These are phyloP conservation scores for Microglena sp. DNA, from an alignment of 139 green algal genomes.

Conservation along the genomic window DNA sequence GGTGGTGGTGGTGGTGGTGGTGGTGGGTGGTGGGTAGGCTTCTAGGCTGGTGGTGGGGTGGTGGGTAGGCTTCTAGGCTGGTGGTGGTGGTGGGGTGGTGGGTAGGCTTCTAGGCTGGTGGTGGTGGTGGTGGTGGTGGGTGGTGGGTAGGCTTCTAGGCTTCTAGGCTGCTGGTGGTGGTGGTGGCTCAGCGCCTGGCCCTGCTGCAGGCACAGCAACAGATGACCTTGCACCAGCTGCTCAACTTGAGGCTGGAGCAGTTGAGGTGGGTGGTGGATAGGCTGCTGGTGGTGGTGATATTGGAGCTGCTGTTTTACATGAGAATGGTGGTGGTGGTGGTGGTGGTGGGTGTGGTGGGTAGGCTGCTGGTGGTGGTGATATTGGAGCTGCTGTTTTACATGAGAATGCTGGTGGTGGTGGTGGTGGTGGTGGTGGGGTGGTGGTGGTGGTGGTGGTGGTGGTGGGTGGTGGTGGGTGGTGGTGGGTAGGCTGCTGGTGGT, in stretches of 20 bases:
- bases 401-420: background rate
- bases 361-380: background rate
- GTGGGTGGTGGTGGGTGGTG: too few relatives aligned
- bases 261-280: conserved; percentile 16
- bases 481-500: too few relatives aligned
- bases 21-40: too few relatives aligned
- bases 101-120: too few relatives aligned
- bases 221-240: conserved; percentile 32
- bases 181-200: conserved; percentile 19
- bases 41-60: too few relatives aligned
- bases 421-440: background rate
- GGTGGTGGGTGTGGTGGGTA: background rate
- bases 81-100: too few relatives aligned
- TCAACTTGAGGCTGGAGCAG: conserved; percentile 30
- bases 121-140: too few relatives aligned
- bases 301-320: background rate
- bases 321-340: background rate
- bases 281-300: background rate
- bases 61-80: too few relatives aligned
- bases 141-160: background rate
- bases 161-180: too few relatives aligned
- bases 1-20: too few relatives aligned
- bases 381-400: background rate
- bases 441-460: background rate
- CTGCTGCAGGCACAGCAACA: conserved; percentile 31